Evolutionary conservation across 176 grass and related monocot species (phyloP).

Genomic region (Cymbopogon citratus): DNA sequence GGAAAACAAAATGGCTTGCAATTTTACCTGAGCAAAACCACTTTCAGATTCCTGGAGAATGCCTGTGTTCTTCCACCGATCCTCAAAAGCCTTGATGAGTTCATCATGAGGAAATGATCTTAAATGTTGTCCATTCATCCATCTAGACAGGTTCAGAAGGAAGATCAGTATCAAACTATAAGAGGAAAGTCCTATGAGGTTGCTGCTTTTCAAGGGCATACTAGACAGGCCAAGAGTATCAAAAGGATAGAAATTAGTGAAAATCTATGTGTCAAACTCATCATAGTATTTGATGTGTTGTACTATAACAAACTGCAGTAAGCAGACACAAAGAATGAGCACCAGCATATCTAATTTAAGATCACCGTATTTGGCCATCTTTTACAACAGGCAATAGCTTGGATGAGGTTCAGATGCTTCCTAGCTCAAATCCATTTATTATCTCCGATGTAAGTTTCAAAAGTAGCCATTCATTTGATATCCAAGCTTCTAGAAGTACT

Average conservation of each 20-base stretch:
- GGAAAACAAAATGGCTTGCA: neutral
- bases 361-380: neutral
- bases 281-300: neutral
- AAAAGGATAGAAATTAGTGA: neutral
- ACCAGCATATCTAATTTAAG: neutral
- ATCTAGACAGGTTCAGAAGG: slow-evolving; percentile 44
- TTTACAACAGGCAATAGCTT: neutral
- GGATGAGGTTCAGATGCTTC: neutral
- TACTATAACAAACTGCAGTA: neutral
- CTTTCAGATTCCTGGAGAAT: slow-evolving; percentile 78
- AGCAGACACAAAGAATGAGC: neutral
- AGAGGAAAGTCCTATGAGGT: neutral
- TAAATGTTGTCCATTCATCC: slow-evolving; percentile 97
- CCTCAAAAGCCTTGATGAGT: slow-evolving; percentile 68
- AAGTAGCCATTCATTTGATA: neutral
- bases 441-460: neutral
- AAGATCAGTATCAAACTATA: slow-evolving; percentile 9
- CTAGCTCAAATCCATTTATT: neutral
- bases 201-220: neutral
- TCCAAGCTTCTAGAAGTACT: neutral
- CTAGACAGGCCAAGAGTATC: neutral
- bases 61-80: slow-evolving; percentile 64
- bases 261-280: neutral
- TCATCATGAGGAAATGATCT: slow-evolving; percentile 65
- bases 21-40: slow-evolving; percentile 61